Conservation (phyloP, 2,329 filamentous ascomycete species). For the Neopestalotiopsis sp. region DNA sequence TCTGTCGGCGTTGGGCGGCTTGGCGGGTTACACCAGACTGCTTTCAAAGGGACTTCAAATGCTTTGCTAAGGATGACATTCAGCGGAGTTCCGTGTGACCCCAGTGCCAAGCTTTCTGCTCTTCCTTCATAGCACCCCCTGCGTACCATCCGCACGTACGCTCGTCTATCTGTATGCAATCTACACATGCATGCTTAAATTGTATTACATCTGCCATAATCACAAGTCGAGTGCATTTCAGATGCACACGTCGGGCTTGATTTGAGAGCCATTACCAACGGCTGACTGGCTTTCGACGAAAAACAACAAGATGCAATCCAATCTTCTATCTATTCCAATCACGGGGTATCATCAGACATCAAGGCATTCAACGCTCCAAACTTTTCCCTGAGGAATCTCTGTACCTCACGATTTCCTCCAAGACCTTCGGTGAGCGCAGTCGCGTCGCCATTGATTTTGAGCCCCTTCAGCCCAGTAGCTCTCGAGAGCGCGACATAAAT, state of each 20-base stretch:
- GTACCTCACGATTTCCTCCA: slow-evolving; percentile 40
- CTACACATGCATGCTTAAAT: not conserved
- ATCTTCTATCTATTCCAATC: not conserved
- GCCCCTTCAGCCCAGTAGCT: slow-evolving; percentile 55
- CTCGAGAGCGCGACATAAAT: slow-evolving; percentile 68
- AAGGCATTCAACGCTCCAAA: slow-evolving; percentile 36
- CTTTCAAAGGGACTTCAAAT: not conserved
- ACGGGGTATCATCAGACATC: slow-evolving; percentile 10
- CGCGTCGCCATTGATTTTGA: slow-evolving; percentile 43
- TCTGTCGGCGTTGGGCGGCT: not conserved
- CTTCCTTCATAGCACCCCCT: not conserved
- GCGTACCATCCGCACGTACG: not conserved
- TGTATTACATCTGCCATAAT: not conserved
- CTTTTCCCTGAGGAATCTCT: slow-evolving; percentile 39
- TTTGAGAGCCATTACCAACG: not conserved
- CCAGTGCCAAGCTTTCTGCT: not conserved
- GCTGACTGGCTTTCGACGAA: not conserved
- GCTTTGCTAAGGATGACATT: slow-evolving; percentile 3
- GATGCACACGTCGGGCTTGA: not conserved
- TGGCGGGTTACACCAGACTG: not conserved
- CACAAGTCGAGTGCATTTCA: not conserved
- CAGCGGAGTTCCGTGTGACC: not conserved
- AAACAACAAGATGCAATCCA: not conserved
- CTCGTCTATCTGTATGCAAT: not conserved
- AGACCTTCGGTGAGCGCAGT: slow-evolving; percentile 33